Percentiles rank a stretch among this genome's conserved stretches.
Conservation (phyloP, 495 filamentous ascomycete species). For the Aspergillus indologenus region DNA sequence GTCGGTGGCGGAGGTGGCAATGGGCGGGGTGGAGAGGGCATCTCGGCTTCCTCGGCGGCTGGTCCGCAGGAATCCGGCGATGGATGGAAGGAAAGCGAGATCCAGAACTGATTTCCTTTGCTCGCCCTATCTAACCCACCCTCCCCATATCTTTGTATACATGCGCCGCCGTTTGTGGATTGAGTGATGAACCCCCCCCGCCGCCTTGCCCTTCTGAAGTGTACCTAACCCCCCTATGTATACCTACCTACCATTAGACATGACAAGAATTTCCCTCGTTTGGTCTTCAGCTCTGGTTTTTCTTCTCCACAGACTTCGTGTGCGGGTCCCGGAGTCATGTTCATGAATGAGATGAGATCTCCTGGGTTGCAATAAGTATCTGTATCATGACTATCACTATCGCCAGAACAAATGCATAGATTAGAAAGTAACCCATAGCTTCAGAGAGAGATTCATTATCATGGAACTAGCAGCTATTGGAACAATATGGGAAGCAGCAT, state of each 20-base stretch:
- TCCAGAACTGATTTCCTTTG: slow-evolving; percentile 37
- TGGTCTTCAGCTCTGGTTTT: slow-evolving; percentile 3
- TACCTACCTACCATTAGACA: slow-evolving; percentile 1
- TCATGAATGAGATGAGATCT: background rate
- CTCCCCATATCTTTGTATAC: background rate
- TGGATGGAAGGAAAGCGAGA: slow-evolving; percentile 53
- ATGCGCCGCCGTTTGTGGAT: slow-evolving; percentile 7
- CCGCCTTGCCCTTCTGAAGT: background rate
- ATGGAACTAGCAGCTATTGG: background rate
- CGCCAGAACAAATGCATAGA: no score
- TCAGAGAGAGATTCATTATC: background rate
- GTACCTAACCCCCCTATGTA: background rate
- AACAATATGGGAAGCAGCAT: background rate
- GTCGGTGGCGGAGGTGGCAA: slow-evolving; percentile 47
- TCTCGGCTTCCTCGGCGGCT: slow-evolving; percentile 37
- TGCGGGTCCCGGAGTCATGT: background rate
- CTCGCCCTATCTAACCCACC: background rate
- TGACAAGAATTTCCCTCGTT: slow-evolving; percentile 2
- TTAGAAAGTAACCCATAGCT: background rate
- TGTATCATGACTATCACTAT: no score
- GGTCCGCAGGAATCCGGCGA: slow-evolving; percentile 38
- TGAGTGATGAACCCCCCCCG: slow-evolving; percentile 4
- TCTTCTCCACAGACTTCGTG: background rate
- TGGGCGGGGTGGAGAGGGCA: slow-evolving; percentile 47
- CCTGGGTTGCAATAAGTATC: slow-evolving; percentile 3